Conservation (phyloP, 495 filamentous ascomycete species). For the Acidiella bohemica region DNA sequence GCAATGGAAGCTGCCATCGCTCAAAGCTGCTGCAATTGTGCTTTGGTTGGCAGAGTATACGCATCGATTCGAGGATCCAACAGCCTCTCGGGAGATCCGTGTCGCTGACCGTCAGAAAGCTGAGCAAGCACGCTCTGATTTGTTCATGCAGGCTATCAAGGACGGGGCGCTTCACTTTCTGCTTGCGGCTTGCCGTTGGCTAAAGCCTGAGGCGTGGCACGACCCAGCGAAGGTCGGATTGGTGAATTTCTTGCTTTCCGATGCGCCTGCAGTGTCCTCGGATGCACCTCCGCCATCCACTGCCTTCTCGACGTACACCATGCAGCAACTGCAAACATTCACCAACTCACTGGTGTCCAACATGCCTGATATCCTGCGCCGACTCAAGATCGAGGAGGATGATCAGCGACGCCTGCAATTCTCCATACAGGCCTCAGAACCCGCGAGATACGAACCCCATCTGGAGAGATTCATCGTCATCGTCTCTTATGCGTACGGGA, state of each 20-base stretch:
- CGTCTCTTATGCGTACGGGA: slow-evolving; percentile 81
- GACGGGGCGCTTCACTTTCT: slow-evolving; percentile 89
- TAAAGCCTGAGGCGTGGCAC: slow-evolving; percentile 61
- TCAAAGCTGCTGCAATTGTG: slow-evolving; percentile 60
- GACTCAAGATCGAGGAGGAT: slow-evolving; percentile 78
- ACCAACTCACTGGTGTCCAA: slow-evolving; percentile 86
- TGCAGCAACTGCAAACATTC: slow-evolving; percentile 71
- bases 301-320: slow-evolving; percentile 53
- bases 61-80: slow-evolving; percentile 65
- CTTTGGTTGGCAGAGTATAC: slow-evolving; percentile 92
- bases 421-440: slow-evolving; percentile 36
- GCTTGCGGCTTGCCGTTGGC: slow-evolving; percentile 66
- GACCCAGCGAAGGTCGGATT: slow-evolving; percentile 65
- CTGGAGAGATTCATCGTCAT: slow-evolving; percentile 86
- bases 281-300: slow-evolving; percentile 51
- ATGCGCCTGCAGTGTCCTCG: slow-evolving; percentile 35
- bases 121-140: slow-evolving; percentile 50
- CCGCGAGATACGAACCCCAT: slow-evolving; percentile 57
- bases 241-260: slow-evolving; percentile 52
- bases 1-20: slow-evolving; percentile 51
- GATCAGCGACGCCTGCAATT: slow-evolving; percentile 57
- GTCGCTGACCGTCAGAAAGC: slow-evolving; percentile 50
- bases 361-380: slow-evolving; percentile 80
- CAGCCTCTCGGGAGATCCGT: slow-evolving; percentile 37
- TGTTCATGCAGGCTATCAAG: slow-evolving; percentile 63